Conservation (phyloP, 129 eudicot genomes). For the Silybum marianum region DNA sequence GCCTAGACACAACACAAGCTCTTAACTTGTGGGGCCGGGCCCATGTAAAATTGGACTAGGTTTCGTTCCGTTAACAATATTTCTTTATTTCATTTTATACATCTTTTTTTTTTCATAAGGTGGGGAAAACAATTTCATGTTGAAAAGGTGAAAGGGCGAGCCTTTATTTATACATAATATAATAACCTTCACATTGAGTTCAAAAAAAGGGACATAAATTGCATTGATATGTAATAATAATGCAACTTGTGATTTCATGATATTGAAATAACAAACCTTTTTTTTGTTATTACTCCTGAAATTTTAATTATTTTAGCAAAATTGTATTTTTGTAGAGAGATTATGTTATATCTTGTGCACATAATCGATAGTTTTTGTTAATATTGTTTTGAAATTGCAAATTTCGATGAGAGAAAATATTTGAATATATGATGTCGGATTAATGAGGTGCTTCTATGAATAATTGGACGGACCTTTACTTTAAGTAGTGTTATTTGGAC, state of each 20-base stretch:
- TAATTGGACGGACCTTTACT: no score
- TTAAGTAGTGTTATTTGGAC: no score
- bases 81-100: neutral
- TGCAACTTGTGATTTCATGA: neutral
- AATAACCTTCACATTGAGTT: no score
- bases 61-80: neutral
- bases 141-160: neutral
- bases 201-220: neutral
- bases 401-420: no score
- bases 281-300: no score
- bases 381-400: no score
- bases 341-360: neutral
- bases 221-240: neutral
- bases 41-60: no score
- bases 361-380: no score
- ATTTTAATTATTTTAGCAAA: neutral
- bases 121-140: neutral
- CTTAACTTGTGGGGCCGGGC: no score
- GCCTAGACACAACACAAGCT: slow-evolving; percentile 16
- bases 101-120: neutral
- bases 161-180: neutral
- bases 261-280: neutral
- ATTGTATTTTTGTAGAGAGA: neutral
- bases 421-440: no score
- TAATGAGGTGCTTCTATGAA: no score